Conservation (phyloP, 2,329 filamentous ascomycete genomes). For the Aureobasidium sp. region DNA sequence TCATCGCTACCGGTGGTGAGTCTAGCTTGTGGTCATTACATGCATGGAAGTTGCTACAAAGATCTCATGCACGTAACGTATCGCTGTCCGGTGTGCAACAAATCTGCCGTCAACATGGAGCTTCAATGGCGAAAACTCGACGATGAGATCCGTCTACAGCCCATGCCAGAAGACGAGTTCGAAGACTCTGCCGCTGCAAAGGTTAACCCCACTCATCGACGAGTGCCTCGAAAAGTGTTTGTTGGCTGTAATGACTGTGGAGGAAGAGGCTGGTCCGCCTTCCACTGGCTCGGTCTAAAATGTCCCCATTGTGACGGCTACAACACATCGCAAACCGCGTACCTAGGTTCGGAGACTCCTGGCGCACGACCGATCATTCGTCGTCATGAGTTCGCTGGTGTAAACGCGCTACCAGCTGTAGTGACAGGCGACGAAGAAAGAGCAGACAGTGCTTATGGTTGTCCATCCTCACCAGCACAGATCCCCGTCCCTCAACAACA, state of each 20-base stretch:
- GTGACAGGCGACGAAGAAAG: constrained; percentile 14
- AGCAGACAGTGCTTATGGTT: constrained; percentile 17
- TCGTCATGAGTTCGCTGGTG: constrained; percentile 29
- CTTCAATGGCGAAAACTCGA: constrained; percentile 87
- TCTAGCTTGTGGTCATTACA: constrained; percentile 92
- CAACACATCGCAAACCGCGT: constrained; percentile 43
- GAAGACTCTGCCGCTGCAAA: constrained; percentile 8
- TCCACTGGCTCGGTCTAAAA: constrained; percentile 92
- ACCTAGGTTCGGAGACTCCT: constrained; percentile 30
- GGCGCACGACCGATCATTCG: constrained; percentile 15
- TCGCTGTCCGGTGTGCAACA: constrained; percentile 93
- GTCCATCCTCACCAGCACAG: neutral
- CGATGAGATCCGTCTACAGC: constrained; percentile 75
- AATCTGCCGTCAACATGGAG: constrained; percentile 96
- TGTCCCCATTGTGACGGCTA: constrained; percentile 56
- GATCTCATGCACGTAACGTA: constrained; percentile 85
- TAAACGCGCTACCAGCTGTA: constrained; percentile 22
- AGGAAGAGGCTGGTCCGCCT: constrained; percentile 74
- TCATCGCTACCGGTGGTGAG: constrained; percentile 83
- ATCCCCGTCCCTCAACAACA: constrained; percentile 2
- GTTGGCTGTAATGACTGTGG: constrained; percentile 94
- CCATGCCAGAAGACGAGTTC: constrained; percentile 61
- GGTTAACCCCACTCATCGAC: neutral
- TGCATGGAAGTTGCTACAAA: constrained; percentile 82
- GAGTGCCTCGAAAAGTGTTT: constrained; percentile 48